phyloP scores from a whole-genome alignment of 176 grass and related monocot species.

The Aechmea fasciata region DNA sequence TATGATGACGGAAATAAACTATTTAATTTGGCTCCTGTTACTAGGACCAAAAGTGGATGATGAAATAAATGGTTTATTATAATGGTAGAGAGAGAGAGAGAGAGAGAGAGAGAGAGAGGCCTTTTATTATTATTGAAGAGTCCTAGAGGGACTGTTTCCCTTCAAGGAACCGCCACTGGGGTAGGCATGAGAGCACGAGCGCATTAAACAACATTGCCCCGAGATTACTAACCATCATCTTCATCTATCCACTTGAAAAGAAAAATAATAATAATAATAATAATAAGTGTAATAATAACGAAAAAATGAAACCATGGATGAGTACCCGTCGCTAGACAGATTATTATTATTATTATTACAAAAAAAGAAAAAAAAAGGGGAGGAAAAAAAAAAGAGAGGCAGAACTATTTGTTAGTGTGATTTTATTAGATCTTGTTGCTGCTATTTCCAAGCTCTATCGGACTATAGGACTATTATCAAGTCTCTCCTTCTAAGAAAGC shows the following conservation, averaged over 20 bases:
- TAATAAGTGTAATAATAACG: background rate
- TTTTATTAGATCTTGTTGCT: too few relatives aligned
- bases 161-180: constrained; percentile 2
- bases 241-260: too few relatives aligned
- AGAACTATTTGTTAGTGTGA: too few relatives aligned
- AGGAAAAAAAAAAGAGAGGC: too few relatives aligned
- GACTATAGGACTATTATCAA: too few relatives aligned
- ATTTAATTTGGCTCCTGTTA: too few relatives aligned
- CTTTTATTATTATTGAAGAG: background rate
- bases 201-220: background rate
- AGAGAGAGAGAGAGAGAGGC: background rate
- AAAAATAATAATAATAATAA: too few relatives aligned
- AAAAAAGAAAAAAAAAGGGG: too few relatives aligned
- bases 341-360: background rate
- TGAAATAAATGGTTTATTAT: background rate
- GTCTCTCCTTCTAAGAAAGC: constrained; percentile 24
- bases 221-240: too few relatives aligned
- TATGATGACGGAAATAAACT: too few relatives aligned
- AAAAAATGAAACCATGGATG: background rate
- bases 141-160: background rate
- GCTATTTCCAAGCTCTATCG: too few relatives aligned
- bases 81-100: background rate
- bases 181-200: background rate
- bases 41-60: too few relatives aligned
- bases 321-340: background rate